Conservation (phyloP, 176 grass and related monocot genomes). For the Phragmites australis region DNA sequence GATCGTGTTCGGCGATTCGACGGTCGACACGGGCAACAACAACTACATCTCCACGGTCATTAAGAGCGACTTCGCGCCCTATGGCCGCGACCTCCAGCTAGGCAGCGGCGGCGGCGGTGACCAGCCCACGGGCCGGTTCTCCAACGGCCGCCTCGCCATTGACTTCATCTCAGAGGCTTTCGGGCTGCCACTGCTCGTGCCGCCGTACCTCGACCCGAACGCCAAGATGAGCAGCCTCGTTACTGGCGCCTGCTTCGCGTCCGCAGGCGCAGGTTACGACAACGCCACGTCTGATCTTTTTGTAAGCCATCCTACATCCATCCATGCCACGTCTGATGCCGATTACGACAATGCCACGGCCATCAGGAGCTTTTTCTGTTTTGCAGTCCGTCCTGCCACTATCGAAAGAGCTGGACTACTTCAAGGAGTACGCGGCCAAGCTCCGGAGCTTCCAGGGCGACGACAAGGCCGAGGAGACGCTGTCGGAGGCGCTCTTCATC, state of each 20-base stretch:
- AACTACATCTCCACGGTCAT: constrained; percentile 59
- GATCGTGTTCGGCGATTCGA: constrained; percentile 92
- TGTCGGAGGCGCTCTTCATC: constrained; percentile 52
- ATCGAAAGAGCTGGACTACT: constrained; percentile 56
- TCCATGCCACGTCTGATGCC: no score
- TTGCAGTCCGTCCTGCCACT: constrained; percentile 60
- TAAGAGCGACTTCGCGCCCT: constrained; percentile 75
- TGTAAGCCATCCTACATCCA: no score
- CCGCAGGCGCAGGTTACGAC: constrained; percentile 76
- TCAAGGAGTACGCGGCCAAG: constrained; percentile 60
- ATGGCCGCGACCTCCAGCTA: constrained; percentile 66
- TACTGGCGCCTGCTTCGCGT: constrained; percentile 74
- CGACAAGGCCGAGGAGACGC: constrained; percentile 35
- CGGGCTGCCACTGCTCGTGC: constrained; percentile 63
- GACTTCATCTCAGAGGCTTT: constrained; percentile 89
- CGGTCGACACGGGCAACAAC: constrained; percentile 90
- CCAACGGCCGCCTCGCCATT: constrained; percentile 67
- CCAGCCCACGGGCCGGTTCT: constrained; percentile 61
- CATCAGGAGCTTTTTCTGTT: no score
- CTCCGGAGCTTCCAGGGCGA: constrained; percentile 34
- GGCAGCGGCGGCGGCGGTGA: not conserved
- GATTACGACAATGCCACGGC: no score
- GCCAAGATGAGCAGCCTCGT: constrained; percentile 51
- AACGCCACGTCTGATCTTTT: constrained; percentile 68
- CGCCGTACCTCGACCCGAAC: constrained; percentile 64